A percentile compares a stretch with the other conserved stretches of the same genome.
Evolutionary conservation across 768 basidiomycete species (phyloP).

Genomic region (Hypholoma fasciculare): DNA sequence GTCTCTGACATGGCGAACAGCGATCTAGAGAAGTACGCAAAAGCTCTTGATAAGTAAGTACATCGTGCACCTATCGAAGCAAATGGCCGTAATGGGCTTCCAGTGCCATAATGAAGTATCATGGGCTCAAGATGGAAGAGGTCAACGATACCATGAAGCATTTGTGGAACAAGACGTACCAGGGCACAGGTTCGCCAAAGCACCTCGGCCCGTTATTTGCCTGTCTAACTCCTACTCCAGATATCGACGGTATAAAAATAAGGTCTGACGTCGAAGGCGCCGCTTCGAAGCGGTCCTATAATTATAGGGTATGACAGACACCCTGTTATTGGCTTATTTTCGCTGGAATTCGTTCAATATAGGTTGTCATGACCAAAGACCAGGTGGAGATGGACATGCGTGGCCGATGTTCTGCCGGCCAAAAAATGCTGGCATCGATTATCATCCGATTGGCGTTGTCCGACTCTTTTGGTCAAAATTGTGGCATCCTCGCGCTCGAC

Average conservation of each 20-base stretch:
- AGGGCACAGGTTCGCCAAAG: constrained; percentile 79
- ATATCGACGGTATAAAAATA: constrained; percentile 97
- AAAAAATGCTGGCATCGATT: constrained; percentile 98
- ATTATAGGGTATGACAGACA: constrained; percentile 77
- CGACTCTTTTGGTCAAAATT: constrained; percentile 96
- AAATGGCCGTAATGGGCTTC: constrained; percentile 2
- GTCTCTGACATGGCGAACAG: constrained; percentile 98
- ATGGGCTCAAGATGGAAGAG: constrained; percentile 97
- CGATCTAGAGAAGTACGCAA: constrained; percentile 96
- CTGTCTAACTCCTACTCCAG: constrained; percentile 38
- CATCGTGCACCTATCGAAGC: constrained; percentile 3
- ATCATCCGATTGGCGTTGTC: constrained; percentile 96
- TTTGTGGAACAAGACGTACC: constrained; percentile 98
- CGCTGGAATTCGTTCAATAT: constrained; percentile 16
- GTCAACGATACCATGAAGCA: constrained; percentile 98
- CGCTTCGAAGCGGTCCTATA: constrained; percentile 90
- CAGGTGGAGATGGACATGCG: constrained; percentile 99
- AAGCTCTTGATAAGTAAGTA: constrained; percentile 91
- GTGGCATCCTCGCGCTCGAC: constrained; percentile 95
- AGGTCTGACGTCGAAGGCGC: constrained; percentile 91
- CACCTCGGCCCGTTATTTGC: constrained; percentile 8
- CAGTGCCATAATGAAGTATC: constrained; percentile 99
- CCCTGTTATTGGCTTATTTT: constrained; percentile 6
- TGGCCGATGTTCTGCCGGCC: constrained; percentile 95
- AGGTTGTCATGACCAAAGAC: constrained; percentile 99